Evolutionary conservation across 768 basidiomycete genomes (phyloP), one percentile per base, ranked within the genome.

Genomic region (Gyrodon lividus): DNA sequence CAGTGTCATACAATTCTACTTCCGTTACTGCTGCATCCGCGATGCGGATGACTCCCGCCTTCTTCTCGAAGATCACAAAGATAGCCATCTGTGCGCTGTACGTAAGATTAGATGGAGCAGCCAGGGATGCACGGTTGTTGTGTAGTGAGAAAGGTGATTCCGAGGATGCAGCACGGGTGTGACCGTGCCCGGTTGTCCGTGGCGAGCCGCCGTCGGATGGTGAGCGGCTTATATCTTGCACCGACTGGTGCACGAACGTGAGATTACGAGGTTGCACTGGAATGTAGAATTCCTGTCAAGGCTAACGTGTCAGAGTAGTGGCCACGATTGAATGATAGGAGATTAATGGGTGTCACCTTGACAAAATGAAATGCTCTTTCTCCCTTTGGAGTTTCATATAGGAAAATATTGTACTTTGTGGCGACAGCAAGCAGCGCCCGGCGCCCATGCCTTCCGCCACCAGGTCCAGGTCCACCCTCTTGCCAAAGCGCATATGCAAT

Each of bases 11-110:
- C 48, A 91, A 69, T 37, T 87, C 83, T 22, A 92, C 75, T 65
- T 93, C 91, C 30, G 85, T 81, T 6, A 91, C 91, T 20, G 87
- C 84, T 26, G 91, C 82, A 66, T 92, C 90, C 5, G 82, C 80
- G 20, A 92, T 65, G 19, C 91, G 86, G 58, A 93, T 91, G 69
- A 89, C 72, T n/a, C 83, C 81, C 2, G 89, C 89, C 62, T 89
- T 93, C 72, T 92, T 92, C 67, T 93, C 91, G 63, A 93, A 93
- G 20, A 84, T 72, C 50, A 89, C 82, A 62, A 92, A 92, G n/a
- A 93, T 71, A 58, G 82, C 83, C 61, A 89, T 80, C 58, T 91
- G 89, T 5, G 79, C 78, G 17, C 85, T 85, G 60, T 88, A 87
- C 49, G 73, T 73, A 52, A 75, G 63, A 14, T 69, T 60, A 5